These are phyloP conservation scores for Apiotrichum siamense DNA, from an alignment of 1,284 basidiomycete genomes.

Conservation along the genomic window DNA sequence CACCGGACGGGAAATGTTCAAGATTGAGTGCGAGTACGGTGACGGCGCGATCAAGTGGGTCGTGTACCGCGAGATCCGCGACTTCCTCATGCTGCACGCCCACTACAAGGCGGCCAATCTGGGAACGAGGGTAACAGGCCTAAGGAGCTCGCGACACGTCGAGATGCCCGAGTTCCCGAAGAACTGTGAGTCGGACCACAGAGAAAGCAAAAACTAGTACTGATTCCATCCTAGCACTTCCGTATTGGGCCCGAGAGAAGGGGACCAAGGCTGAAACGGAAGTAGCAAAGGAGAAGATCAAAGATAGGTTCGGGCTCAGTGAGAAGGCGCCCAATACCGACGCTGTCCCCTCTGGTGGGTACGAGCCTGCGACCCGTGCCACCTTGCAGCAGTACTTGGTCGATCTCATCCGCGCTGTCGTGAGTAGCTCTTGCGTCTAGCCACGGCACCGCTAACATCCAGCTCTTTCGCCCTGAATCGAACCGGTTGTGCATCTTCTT, in stretches of 20 bases:
- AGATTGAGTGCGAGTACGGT: conserved; percentile 77
- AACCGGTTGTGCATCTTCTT: conserved; percentile 92
- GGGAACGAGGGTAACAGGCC: conserved; percentile 38
- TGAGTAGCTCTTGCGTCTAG: conserved; percentile 47
- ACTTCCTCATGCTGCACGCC: conserved; percentile 84
- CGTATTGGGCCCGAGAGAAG: conserved; percentile 53
- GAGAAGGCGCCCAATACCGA: conserved; percentile 28
- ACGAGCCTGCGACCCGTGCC: conserved; percentile 72
- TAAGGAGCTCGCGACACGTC: conserved; percentile 59
- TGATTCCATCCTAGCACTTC: conserved; percentile 56
- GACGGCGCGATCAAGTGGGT: conserved; percentile 95
- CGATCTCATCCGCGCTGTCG: conserved; percentile 79
- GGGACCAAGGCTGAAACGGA: conserved; percentile 52
- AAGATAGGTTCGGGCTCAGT: background rate
- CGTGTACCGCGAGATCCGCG: conserved; percentile 86
- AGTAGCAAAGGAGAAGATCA: conserved; percentile 25
- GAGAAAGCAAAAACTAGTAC: background rate
- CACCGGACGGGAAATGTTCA: conserved; percentile 45
- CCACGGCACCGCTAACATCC: no score
- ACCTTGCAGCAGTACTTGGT: conserved; percentile 84
- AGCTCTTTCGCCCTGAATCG: conserved; percentile 95
- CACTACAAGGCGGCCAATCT: conserved; percentile 86
- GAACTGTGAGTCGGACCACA: conserved; percentile 33
- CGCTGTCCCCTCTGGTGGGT: conserved; percentile 39
- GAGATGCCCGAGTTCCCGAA: conserved; percentile 87